Evolutionary conservation across 805 yeast genomes (phyloP).

Genomic region (Candida insectalens): DNA sequence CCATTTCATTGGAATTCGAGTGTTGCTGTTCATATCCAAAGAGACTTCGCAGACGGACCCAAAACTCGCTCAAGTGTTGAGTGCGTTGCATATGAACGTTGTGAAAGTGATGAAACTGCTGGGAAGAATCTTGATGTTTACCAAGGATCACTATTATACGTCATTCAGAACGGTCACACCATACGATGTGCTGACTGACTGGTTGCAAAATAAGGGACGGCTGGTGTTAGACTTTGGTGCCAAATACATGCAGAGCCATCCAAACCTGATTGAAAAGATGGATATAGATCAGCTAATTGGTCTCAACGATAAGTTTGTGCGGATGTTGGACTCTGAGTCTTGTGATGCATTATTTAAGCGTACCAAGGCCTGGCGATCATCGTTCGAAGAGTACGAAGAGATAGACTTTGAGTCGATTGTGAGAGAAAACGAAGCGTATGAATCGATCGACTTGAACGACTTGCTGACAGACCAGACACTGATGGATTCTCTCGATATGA

Average conservation of each 20-base stretch:
- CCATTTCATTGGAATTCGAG: conserved; percentile 1
- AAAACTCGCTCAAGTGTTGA: background rate
- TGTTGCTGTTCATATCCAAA: conserved; percentile 1
- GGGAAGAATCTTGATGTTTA: conserved; percentile 7
- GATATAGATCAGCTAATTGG: conserved; percentile 4
- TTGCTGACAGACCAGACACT: conserved; percentile 9
- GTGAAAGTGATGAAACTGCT: conserved; percentile 6
- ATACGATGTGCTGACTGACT: conserved; percentile 7
- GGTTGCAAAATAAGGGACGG: conserved; percentile 9
- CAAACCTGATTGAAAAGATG: conserved; percentile 4
- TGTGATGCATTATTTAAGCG: background rate
- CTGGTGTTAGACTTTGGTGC: conserved; percentile 10
- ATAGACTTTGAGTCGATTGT: background rate
- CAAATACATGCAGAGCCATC: conserved; percentile 1
- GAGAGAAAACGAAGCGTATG: no score
- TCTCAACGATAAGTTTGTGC: conserved; percentile 8
- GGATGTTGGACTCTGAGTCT: background rate
- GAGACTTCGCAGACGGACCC: background rate
- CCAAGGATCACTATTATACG: conserved; percentile 13
- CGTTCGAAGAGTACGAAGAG: no score
- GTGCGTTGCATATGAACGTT: background rate
- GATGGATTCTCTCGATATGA: conserved; percentile 5
- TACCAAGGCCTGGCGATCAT: conserved; percentile 2
- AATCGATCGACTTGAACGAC: conserved; percentile 8
- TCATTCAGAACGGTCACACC: conserved; percentile 8